Percentiles rank a stretch among this genome's conserved stretches.
Evolutionary conservation across 306 rosid species (phyloP).

Genomic region (Leucaena leucocephala): DNA sequence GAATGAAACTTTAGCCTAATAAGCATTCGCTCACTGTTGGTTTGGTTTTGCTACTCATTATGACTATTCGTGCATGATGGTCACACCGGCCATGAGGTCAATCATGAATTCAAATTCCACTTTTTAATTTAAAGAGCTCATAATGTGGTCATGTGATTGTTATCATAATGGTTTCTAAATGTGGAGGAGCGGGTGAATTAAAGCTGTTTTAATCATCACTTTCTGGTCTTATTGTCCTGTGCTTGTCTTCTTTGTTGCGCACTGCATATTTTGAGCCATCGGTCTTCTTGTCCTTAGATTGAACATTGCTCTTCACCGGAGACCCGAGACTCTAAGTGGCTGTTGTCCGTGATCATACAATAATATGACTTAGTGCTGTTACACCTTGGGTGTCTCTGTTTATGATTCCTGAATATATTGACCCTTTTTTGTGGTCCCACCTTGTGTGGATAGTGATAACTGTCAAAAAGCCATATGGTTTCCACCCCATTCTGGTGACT

Average conservation of each 20-base stretch:
- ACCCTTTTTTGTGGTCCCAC: slow-evolving; percentile 34
- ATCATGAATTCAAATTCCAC: slow-evolving; percentile 33
- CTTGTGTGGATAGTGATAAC: slow-evolving; percentile 6
- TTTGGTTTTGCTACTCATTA: slow-evolving; percentile 6
- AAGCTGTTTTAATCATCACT: slow-evolving; percentile 24
- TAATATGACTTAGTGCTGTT: slow-evolving; percentile 30
- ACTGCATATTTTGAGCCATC: slow-evolving; percentile 26
- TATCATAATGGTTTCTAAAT: slow-evolving; percentile 21
- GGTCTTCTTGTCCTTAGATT: slow-evolving; percentile 20
- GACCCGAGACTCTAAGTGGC: slow-evolving; percentile 19
- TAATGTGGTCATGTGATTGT: slow-evolving; percentile 30
- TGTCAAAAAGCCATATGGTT: background rate
- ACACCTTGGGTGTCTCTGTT: background rate
- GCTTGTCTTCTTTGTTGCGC: background rate
- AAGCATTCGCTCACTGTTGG: background rate
- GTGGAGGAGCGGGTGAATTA: slow-evolving; percentile 24
- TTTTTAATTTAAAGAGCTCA: slow-evolving; percentile 23
- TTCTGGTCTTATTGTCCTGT: background rate
- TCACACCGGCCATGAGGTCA: slow-evolving; percentile 8
- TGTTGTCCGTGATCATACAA: slow-evolving; percentile 31
- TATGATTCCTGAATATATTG: slow-evolving; percentile 19
- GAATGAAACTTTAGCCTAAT: background rate
- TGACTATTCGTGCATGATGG: slow-evolving; percentile 20
- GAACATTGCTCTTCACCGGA: slow-evolving; percentile 7
- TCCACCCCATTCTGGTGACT: slow-evolving; percentile 29